Evolutionary conservation across 495 filamentous ascomycete species (phyloP).

Genomic region (Aspergillus indologenus): DNA sequence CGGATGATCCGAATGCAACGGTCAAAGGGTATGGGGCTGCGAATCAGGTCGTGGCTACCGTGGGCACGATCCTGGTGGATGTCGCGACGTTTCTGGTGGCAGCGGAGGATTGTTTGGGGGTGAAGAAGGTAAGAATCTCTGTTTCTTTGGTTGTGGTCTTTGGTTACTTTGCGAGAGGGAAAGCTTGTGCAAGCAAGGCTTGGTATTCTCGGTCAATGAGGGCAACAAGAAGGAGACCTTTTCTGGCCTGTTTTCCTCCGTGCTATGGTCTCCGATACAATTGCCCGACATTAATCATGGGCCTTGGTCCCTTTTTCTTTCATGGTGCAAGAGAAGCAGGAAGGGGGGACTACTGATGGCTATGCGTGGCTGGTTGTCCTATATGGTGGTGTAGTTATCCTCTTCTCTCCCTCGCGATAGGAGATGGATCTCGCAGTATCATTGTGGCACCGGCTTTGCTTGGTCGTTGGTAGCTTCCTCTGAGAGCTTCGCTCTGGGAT

Average conservation of each 20-base stretch:
- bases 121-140: constrained; percentile 57
- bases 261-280: constrained; percentile 83
- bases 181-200: not conserved
- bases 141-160: constrained; percentile 12
- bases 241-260: constrained; percentile 47
- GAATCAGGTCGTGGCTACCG: constrained; percentile 60
- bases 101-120: constrained; percentile 56
- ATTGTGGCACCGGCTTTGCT: constrained; percentile 27
- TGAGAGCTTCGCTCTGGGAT: constrained; percentile 10
- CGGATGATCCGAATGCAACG: constrained; percentile 41
- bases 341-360: not conserved
- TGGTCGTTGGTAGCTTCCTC: constrained; percentile 15
- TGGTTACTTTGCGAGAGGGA: not conserved
- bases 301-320: constrained; percentile 26
- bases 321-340: not conserved
- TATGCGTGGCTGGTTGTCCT: not conserved
- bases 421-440: constrained; percentile 42
- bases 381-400: constrained; percentile 32
- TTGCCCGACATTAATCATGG: constrained; percentile 64
- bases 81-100: constrained; percentile 70
- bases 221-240: constrained; percentile 89
- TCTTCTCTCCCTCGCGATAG: constrained; percentile 13
- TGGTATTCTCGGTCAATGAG: constrained; percentile 23
- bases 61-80: constrained; percentile 73
- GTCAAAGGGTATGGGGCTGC: constrained; percentile 74